Percentiles rank a stretch among this genome's conserved stretches.
phyloP scores from a whole-genome alignment of 2,329 filamentous ascomycete species.

The Madurella mycetomatis region DNA sequence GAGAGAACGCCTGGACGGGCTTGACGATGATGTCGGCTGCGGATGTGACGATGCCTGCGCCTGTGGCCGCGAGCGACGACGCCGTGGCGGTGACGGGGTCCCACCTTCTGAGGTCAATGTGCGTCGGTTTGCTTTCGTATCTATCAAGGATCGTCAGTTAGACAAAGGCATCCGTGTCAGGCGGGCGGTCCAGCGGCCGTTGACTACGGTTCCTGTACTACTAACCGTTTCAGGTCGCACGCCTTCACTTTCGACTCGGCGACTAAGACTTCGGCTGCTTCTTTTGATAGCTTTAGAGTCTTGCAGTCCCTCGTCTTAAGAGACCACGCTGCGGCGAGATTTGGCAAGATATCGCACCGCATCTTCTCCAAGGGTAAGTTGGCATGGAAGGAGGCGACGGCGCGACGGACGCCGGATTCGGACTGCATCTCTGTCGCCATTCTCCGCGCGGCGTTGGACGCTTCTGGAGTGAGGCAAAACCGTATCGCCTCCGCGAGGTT shows the following conservation, averaged over 20 bases:
- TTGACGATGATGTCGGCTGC: slow-evolving; percentile 3
- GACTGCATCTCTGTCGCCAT: neutral
- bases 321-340: neutral
- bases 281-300: neutral
- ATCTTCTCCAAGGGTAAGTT: neutral
- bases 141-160: neutral
- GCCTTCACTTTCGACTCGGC: neutral
- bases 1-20: neutral
- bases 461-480: neutral
- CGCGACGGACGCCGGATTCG: neutral
- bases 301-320: neutral
- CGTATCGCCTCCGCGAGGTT: neutral
- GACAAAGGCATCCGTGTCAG: neutral
- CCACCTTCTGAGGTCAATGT: slow-evolving; percentile 1
- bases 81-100: neutral
- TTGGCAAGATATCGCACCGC: neutral
- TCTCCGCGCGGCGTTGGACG: neutral
- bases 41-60: neutral
- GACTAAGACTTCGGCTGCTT: neutral
- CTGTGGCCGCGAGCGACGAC: neutral
- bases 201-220: slow-evolving; percentile 35
- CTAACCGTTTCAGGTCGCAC: slow-evolving; percentile 28
- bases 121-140: neutral
- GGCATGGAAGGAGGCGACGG: slow-evolving; percentile 2
- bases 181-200: neutral